Percentiles rank a stretch among this genome's conserved stretches.
phyloP scores from a whole-genome alignment of 2,329 filamentous ascomycete species.

The Fragosphaeria purpurea region DNA sequence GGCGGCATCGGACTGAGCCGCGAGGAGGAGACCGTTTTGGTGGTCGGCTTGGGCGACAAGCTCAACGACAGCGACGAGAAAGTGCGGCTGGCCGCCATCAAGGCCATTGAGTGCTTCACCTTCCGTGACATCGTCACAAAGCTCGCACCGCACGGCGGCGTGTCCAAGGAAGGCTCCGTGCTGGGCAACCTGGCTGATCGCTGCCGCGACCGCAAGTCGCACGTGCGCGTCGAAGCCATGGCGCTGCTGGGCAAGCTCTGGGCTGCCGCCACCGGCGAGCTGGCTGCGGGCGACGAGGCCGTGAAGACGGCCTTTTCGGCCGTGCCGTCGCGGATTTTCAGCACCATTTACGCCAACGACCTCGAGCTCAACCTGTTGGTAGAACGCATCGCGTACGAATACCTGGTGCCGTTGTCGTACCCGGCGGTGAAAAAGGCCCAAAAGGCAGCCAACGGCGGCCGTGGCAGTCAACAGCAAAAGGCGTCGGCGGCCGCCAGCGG shows the following conservation, averaged over 20 bases:
- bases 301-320: conserved; percentile 66
- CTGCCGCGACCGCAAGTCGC: conserved; percentile 73
- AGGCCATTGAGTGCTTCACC: conserved; percentile 69
- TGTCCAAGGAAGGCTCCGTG: conserved; percentile 66
- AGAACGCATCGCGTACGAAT: conserved; percentile 77
- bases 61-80: conserved; percentile 83
- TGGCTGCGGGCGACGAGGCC: conserved; percentile 70
- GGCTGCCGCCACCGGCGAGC: conserved; percentile 85
- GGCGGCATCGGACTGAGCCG: conserved; percentile 80
- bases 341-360: conserved; percentile 85
- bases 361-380: conserved; percentile 73
- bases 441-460: conserved; percentile 48
- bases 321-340: conserved; percentile 77
- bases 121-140: conserved; percentile 75
- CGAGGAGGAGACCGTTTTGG: conserved; percentile 67
- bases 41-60: conserved; percentile 67
- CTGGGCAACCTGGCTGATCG: conserved; percentile 76
- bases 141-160: conserved; percentile 64
- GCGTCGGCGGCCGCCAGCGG: conserved; percentile 16
- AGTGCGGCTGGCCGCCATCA: conserved; percentile 81
- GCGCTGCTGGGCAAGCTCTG: conserved; percentile 75
- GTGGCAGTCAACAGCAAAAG: conserved; percentile 2
- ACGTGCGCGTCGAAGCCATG: conserved; percentile 80
- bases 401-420: conserved; percentile 78
- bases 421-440: conserved; percentile 56